phyloP scores from a whole-genome alignment of 495 filamentous ascomycete genomes.

The Trichocladium uniseriatum region DNA sequence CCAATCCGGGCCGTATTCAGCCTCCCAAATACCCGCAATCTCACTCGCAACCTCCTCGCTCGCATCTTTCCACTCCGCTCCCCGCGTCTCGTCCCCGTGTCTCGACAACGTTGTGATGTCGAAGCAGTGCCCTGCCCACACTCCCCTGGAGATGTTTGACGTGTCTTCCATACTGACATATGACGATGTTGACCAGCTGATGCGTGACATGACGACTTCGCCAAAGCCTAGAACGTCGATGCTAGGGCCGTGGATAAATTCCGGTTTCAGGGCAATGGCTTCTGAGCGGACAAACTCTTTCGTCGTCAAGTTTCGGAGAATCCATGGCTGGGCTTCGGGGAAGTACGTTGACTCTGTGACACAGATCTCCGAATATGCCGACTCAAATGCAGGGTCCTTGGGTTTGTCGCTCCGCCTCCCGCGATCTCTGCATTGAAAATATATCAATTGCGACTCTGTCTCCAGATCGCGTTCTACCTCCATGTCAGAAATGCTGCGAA shows the following conservation, averaged over 20 bases:
- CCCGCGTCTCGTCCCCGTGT: not conserved
- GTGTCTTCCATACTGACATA: not conserved
- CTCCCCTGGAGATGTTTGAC: conserved; percentile 7
- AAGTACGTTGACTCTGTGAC: conserved; percentile 12
- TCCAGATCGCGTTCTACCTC: not conserved
- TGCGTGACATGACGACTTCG: conserved; percentile 12
- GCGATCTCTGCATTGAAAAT: not conserved
- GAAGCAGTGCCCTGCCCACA: conserved; percentile 20
- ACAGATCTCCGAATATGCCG: not conserved
- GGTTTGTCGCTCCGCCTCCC: not conserved
- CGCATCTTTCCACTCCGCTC: not conserved
- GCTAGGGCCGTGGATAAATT: conserved; percentile 10
- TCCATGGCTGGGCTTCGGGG: conserved; percentile 20
- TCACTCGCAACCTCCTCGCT: not conserved
- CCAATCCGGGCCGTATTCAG: not conserved
- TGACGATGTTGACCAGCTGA: conserved; percentile 14
- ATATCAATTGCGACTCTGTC: not conserved
- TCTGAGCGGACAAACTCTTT: conserved; percentile 23
- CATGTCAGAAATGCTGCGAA: not conserved
- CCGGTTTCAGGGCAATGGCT: conserved; percentile 18
- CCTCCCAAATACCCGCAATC: not conserved
- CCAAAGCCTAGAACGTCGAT: conserved; percentile 15
- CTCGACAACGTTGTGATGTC: not conserved
- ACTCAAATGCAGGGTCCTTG: conserved; percentile 4
- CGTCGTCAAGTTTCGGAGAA: conserved; percentile 26